A percentile compares a stretch with the other conserved stretches of the same genome.
phyloP scores from a whole-genome alignment of 2,329 filamentous ascomycete genomes.

The Fusarium sp. region DNA sequence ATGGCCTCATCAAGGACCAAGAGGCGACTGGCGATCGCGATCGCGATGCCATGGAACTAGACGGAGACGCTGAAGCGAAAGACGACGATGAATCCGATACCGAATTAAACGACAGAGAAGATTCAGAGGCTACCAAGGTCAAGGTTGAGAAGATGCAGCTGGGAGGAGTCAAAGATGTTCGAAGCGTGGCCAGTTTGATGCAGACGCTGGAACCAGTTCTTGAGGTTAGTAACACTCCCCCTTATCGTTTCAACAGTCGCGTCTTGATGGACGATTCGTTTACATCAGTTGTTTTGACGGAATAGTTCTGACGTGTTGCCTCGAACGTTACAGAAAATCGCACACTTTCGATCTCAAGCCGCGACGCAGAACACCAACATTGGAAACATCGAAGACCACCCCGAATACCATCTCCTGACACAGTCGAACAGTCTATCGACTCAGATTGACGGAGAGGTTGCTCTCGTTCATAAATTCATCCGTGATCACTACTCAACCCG shows the following conservation, averaged over 20 bases:
- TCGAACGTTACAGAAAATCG: slow-evolving; percentile 77
- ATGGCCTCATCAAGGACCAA: slow-evolving; percentile 59
- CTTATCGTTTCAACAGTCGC: slow-evolving; percentile 35
- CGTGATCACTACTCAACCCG: slow-evolving; percentile 94
- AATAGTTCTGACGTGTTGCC: slow-evolving; percentile 75
- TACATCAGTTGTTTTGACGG: slow-evolving; percentile 69
- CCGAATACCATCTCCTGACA: slow-evolving; percentile 88
- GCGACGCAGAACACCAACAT: slow-evolving; percentile 73
- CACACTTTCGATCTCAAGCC: slow-evolving; percentile 77
- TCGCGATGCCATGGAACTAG: slow-evolving; percentile 65
- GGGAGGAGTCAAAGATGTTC: slow-evolving; percentile 78
- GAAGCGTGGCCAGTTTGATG: slow-evolving; percentile 83
- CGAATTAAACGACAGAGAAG: slow-evolving; percentile 65
- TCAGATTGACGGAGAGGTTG: slow-evolving; percentile 92
- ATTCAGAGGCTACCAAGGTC: slow-evolving; percentile 78
- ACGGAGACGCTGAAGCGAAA: slow-evolving; percentile 55
- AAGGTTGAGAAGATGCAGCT: slow-evolving; percentile 87
- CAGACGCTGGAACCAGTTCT: slow-evolving; percentile 83
- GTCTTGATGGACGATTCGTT: slow-evolving; percentile 60
- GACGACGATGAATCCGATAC: slow-evolving; percentile 63
- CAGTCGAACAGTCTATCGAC: slow-evolving; percentile 92
- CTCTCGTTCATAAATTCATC: slow-evolving; percentile 94
- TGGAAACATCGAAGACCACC: slow-evolving; percentile 90
- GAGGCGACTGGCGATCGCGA: slow-evolving; percentile 56
- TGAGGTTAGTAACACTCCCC: slow-evolving; percentile 72